Evolutionary conservation across 371 early-diverging fungal genomes (phyloP).

Genomic region (Blastocladiella emersonii): DNA sequence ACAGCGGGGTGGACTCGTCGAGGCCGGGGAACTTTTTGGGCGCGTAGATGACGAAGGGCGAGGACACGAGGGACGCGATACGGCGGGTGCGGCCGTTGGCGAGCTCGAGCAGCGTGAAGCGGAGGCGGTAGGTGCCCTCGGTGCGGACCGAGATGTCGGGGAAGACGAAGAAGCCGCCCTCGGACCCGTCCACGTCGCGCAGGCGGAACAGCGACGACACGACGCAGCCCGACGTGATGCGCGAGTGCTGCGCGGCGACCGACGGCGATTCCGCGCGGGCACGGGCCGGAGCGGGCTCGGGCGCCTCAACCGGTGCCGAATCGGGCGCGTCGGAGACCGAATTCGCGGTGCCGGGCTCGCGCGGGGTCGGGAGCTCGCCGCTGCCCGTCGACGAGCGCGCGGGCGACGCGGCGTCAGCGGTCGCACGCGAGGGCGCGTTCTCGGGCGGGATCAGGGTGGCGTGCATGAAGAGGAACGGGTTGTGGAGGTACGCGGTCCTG

Average conservation of each 20-base stretch:
- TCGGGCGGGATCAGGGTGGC: too few species aligned
- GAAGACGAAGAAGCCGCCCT: constrained; percentile 92
- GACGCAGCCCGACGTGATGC: constrained; percentile 49
- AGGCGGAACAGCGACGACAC: constrained; percentile 81
- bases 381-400: too few species aligned
- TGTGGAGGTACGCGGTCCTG: too few species aligned
- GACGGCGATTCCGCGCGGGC: too few species aligned
- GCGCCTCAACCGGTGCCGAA: too few species aligned
- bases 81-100: constrained; percentile 13
- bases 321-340: too few species aligned
- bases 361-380: too few species aligned
- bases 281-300: too few species aligned
- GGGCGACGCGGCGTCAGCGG: too few species aligned
- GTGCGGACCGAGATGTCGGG: constrained; percentile 82
- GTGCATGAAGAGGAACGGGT: too few species aligned
- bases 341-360: too few species aligned
- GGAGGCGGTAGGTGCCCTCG: constrained; percentile 78
- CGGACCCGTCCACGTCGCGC: constrained; percentile 67
- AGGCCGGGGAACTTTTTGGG: constrained; percentile 92
- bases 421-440: too few species aligned
- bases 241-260: neutral
- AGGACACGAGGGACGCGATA: constrained; percentile 34
- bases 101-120: constrained; percentile 79
- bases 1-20: neutral
- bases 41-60: constrained; percentile 68